These are phyloP conservation scores for Oryza coarctata DNA, from an alignment of 176 grass and related monocot species.

Conservation along the genomic window DNA sequence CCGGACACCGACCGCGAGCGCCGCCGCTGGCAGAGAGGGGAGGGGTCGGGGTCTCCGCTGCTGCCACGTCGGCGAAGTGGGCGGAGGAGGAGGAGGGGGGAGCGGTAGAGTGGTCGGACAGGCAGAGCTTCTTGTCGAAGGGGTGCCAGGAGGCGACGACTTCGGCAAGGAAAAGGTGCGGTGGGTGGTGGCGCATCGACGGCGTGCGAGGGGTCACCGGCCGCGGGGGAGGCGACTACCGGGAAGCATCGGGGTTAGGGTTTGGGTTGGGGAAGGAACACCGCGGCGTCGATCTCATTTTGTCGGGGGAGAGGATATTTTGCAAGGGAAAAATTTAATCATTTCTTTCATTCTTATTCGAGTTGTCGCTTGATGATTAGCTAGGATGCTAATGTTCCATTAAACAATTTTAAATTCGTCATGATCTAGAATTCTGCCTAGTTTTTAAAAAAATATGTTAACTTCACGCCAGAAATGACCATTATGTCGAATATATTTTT, in stretches of 20 bases:
- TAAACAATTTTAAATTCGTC: too few relatives aligned
- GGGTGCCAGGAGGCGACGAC: constrained; percentile 47
- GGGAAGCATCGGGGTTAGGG: constrained; percentile 10
- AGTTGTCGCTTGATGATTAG: too few relatives aligned
- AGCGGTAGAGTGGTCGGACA: constrained; percentile 64
- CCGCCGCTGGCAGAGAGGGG: constrained; percentile 43
- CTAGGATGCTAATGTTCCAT: too few relatives aligned
- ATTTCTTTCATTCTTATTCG: neutral
- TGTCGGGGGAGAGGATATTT: neutral
- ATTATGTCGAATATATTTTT: too few relatives aligned
- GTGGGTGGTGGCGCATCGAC: constrained; percentile 40
- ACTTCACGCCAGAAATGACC: too few relatives aligned
- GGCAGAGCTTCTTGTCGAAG: constrained; percentile 74
- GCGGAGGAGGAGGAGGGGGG: constrained; percentile 42
- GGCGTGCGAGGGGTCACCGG: constrained; percentile 42
- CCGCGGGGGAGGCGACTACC: neutral
- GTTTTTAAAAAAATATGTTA: too few relatives aligned
- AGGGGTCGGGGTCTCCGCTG: constrained; percentile 41
- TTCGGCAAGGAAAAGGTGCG: constrained; percentile 45
- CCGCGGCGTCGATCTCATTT: constrained; percentile 11
- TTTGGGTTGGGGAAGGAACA: constrained; percentile 5
- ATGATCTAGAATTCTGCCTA: too few relatives aligned
- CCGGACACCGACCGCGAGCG: constrained; percentile 71
- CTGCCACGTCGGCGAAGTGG: constrained; percentile 24
- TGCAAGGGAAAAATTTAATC: neutral